Evolutionary conservation across 2,329 filamentous ascomycete genomes (phyloP).

Genomic region (Lachnellula subtilissima): DNA sequence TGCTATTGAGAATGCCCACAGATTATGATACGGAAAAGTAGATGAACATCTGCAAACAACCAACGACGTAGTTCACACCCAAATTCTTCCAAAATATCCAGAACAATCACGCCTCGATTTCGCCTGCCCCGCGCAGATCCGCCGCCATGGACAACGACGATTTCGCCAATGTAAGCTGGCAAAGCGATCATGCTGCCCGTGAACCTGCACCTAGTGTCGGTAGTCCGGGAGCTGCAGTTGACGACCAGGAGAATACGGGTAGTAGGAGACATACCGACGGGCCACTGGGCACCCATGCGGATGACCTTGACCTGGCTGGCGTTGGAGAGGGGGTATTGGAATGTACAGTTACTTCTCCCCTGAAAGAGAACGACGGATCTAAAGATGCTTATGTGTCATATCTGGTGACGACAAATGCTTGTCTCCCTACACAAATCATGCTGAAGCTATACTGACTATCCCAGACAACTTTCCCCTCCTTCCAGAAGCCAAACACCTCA

Average conservation of each 20-base stretch:
- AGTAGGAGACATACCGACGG: slow-evolving; percentile 19
- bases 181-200: slow-evolving; percentile 52
- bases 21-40: neutral
- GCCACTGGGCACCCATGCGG: slow-evolving; percentile 32
- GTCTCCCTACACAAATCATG: slow-evolving; percentile 21
- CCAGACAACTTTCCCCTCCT: slow-evolving; percentile 90
- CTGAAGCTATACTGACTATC: slow-evolving; percentile 16
- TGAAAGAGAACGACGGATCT: slow-evolving; percentile 94
- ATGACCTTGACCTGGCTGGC: slow-evolving; percentile 51
- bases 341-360: slow-evolving; percentile 74
- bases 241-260: slow-evolving; percentile 18
- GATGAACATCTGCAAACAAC: neutral
- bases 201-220: slow-evolving; percentile 37
- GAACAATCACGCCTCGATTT: neutral
- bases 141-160: slow-evolving; percentile 48
- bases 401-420: slow-evolving; percentile 81
- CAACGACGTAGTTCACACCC: neutral
- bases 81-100: neutral
- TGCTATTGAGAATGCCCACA: neutral
- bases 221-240: slow-evolving; percentile 37
- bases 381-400: slow-evolving; percentile 98
- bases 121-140: slow-evolving; percentile 22
- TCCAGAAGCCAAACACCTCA: slow-evolving; percentile 72
- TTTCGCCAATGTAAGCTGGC: slow-evolving; percentile 80
- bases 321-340: slow-evolving; percentile 72